Evolutionary conservation across 129 eudicot species (phyloP), one percentile per base, ranked within the genome.

Genomic region (Calendula officinalis): DNA sequence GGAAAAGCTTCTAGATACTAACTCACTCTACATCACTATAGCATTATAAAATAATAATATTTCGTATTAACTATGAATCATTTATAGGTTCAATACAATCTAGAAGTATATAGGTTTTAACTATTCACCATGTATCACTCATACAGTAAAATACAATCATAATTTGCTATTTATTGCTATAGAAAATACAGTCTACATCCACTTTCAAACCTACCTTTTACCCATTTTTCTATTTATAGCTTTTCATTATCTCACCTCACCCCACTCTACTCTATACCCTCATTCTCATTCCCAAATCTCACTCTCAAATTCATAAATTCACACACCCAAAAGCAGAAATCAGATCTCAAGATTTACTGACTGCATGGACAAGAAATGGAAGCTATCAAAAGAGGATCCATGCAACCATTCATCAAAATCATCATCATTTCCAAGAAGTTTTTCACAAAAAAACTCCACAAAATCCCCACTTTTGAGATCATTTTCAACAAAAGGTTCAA

Each of bases 351-450:
- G 30, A n/a, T n/a, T 41, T 65, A 27, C 7, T 46, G 53, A 10
- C 34, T 80, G 81, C 67, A 81, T 82, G 86, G 97, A 90, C 44
- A 85, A 83, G 73, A 84, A 90, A 64, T 81, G 88, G 90, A 83
- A 78, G 51, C 53, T 77, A 33, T 83, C 90, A 46, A 83, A 68
- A 66, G 83, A 79, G 58, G 87, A 82, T 46, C 70, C 84, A 56
- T 79, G 69, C 71, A 69, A 46, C 35, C 69, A 70, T 52, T 68
- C 81, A 13, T 68, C 80, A 44, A 80, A 72, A 62, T 60, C 86
- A n/a, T 81, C 86, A 10, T 80, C 84, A 0, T 67, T 80, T 9
- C 22, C 74, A 33, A 75, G 90, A 49, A 89, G 96, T 56, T 47
- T 69, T 35, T 88, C 95, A 40, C 95, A 86, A 32, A 80, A 69